These are phyloP conservation scores for Pseudopyrenochaeta lycopersici DNA, from an alignment of 2,329 filamentous ascomycete species.

Conservation along the genomic window DNA sequence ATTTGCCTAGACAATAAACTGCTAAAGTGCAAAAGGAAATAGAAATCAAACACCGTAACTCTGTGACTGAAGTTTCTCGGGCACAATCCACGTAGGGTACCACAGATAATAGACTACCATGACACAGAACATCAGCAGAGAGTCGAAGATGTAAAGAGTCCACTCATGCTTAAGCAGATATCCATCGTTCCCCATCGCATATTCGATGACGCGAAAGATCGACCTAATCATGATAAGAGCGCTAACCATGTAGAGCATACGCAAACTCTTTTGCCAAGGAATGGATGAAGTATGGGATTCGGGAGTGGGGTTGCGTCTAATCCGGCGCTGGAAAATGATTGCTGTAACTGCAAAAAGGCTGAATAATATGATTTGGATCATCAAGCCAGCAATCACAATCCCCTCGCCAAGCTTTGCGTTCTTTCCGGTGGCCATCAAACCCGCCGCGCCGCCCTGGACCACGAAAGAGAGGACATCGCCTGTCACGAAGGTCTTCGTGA, in stretches of 20 bases:
- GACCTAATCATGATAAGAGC: slow-evolving; percentile 58
- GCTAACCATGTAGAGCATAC: slow-evolving; percentile 54
- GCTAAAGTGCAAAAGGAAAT: no score
- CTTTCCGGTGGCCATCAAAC: slow-evolving; percentile 40
- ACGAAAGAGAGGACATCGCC: slow-evolving; percentile 56
- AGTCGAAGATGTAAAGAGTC: slow-evolving; percentile 57
- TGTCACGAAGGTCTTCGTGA: slow-evolving; percentile 55
- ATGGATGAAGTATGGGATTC: slow-evolving; percentile 4
- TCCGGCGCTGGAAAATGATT: slow-evolving; percentile 13
- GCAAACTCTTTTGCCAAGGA: slow-evolving; percentile 45
- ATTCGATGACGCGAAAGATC: slow-evolving; percentile 60
- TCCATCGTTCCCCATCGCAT: slow-evolving; percentile 53
- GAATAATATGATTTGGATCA: slow-evolving; percentile 58
- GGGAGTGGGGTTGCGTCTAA: slow-evolving; percentile 15
- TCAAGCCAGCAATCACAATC: slow-evolving; percentile 56
- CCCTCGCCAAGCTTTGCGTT: slow-evolving; percentile 14
- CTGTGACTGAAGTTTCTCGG: slow-evolving; percentile 7
- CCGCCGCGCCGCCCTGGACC: slow-evolving; percentile 53
- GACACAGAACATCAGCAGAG: slow-evolving; percentile 51
- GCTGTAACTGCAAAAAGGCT: slow-evolving; percentile 52
- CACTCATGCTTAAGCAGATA: slow-evolving; percentile 54
- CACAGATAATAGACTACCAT: slow-evolving; percentile 39
- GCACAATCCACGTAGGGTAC: slow-evolving; percentile 9
- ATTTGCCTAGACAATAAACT: background rate
- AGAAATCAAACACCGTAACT: slow-evolving; percentile 4